Evolutionary conservation across 2,329 filamentous ascomycete genomes (phyloP).

Genomic region (Ampelomyces quisqualis): DNA sequence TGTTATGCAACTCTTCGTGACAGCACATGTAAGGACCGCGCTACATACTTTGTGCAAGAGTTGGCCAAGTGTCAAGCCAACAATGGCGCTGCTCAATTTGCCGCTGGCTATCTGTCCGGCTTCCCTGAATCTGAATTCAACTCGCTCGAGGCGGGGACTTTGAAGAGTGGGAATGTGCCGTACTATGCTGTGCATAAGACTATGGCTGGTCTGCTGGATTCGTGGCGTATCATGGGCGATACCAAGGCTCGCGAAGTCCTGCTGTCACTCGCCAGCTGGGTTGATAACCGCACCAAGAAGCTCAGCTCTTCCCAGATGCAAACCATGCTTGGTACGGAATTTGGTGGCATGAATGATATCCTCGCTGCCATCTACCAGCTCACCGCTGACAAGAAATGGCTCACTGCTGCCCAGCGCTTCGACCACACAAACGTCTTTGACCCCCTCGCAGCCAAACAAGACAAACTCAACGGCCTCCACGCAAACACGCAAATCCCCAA

Average conservation of each 20-base stretch:
- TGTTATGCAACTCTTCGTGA: constrained; percentile 51
- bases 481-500: constrained; percentile 58
- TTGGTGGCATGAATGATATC: constrained; percentile 57
- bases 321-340: constrained; percentile 52
- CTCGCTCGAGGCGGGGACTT: constrained; percentile 47
- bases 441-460: constrained; percentile 50
- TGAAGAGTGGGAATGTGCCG: constrained; percentile 54
- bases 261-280: constrained; percentile 51
- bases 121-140: constrained; percentile 56
- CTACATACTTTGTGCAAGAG: constrained; percentile 50
- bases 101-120: constrained; percentile 52
- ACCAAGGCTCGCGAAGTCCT: constrained; percentile 48
- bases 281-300: constrained; percentile 50
- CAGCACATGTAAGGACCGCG: constrained; percentile 49
- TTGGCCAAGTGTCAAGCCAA: constrained; percentile 56
- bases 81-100: constrained; percentile 50
- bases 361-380: constrained; percentile 52
- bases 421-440: constrained; percentile 53
- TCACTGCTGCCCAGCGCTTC: constrained; percentile 52
- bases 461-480: constrained; percentile 52
- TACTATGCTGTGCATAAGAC: constrained; percentile 60
- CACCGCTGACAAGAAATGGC: constrained; percentile 51
- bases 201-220: constrained; percentile 54
- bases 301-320: constrained; percentile 53
- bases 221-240: constrained; percentile 51